Base-by-base conservation (phyloP, 202 grass and related monocot species). In the Schoenoplectus triqueter region DNA sequence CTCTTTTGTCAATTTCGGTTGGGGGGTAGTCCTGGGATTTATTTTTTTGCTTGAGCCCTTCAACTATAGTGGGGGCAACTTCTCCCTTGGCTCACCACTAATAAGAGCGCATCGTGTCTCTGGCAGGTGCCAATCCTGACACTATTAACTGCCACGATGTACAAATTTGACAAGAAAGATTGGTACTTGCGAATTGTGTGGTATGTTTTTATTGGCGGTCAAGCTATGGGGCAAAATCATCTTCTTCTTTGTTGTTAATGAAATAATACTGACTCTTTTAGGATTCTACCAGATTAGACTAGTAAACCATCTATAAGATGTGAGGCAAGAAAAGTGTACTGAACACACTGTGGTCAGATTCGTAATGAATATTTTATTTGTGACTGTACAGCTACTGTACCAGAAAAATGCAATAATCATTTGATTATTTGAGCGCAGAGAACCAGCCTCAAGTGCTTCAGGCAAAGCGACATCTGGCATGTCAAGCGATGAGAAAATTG, bases 401-500 rank as follows among this genome's bases (percentile, higher is more conserved):
- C 10, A 7, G 15, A 6, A 44, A 55, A 18, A 19, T 60, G 39
- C 31, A 18, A 61, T 61, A 61, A 62, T 41, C 6, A 54, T 74
- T 56, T 87, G 86, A 31, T 69, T 74, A 84, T 77, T 86, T 86
- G 59, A 71, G 55, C 89, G 74, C 78, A 99, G 97, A 84, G 97
- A 96, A 86, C 92, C 89, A 71, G 90, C 92, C 84, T 97, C 92
- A 61, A 94, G 90, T 90, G 89, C 92, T 88, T 95, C 95, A 82
- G 93, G 92, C 44, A 96, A 87, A 88, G 97, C 90, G 82, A 82
- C 93, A 70, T 99, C 97, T 90, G 87, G 97, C 64, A 87, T 96
- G 90, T 97, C 97, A 77, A 97, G 92, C 6, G 93, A 99, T 84
- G 97, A 99, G 85, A 99, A 96, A 86, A 94, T 94, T 70, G 91